These are phyloP conservation scores for Sclerospora graminicola DNA, from an alignment of 352 stramenopile species.

Conservation along the genomic window DNA sequence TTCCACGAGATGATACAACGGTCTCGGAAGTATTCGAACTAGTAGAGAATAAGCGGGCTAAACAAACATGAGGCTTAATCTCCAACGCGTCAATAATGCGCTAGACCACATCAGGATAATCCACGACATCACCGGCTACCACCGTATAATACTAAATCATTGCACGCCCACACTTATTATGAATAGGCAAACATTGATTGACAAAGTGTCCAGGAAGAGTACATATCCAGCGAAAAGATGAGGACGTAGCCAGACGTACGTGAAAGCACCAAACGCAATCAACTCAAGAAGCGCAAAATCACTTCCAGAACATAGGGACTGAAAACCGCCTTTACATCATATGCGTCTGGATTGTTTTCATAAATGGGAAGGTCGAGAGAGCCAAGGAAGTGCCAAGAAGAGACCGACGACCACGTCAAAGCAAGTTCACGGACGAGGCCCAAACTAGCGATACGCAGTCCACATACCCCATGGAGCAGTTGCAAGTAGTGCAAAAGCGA, in stretches of 20 bases:
- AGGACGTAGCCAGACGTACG: constrained; percentile 73
- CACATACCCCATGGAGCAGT: constrained; percentile 57
- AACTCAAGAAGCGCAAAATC: constrained; percentile 79
- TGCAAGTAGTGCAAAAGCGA: constrained; percentile 66
- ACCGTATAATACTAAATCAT: constrained; percentile 62
- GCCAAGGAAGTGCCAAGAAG: constrained; percentile 65
- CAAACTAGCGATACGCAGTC: constrained; percentile 49
- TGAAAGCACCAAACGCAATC: constrained; percentile 61
- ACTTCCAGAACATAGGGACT: constrained; percentile 67
- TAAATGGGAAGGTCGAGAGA: constrained; percentile 78
- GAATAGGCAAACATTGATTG: constrained; percentile 81
- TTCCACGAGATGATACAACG: too few relatives aligned
- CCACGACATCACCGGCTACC: constrained; percentile 47
- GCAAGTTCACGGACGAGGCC: constrained; percentile 63
- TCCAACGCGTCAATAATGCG: constrained; percentile 54
- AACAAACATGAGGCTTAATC: constrained; percentile 45
- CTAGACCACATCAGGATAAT: constrained; percentile 37
- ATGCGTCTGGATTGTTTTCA: constrained; percentile 82
- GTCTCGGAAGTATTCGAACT: too few relatives aligned
- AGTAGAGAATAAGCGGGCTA: too few relatives aligned
- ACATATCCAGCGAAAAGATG: constrained; percentile 74
- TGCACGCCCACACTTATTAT: constrained; percentile 38
- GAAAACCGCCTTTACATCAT: constrained; percentile 89
- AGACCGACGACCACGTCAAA: constrained; percentile 80
- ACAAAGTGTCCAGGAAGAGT: constrained; percentile 60